These are phyloP conservation scores for Thelephora terrestris DNA, from an alignment of 1,284 basidiomycete species.

Conservation along the genomic window DNA sequence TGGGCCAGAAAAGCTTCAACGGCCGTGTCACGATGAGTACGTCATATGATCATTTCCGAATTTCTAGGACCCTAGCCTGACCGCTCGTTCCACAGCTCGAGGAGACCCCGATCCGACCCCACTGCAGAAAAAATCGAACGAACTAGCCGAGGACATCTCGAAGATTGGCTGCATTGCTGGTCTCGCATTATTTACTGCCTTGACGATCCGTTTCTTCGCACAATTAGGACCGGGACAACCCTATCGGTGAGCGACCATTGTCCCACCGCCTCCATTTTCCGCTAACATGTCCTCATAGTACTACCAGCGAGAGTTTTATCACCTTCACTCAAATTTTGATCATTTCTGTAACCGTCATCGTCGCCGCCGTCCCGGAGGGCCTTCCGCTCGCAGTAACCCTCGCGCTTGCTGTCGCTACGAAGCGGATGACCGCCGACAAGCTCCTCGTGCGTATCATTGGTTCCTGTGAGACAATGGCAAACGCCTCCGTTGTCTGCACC, in stretches of 20 bases:
- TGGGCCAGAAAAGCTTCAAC: constrained; percentile 90
- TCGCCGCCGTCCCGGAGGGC: constrained; percentile 55
- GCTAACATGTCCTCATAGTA: constrained; percentile 23
- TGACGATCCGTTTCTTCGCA: constrained; percentile 95
- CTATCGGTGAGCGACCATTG: constrained; percentile 13
- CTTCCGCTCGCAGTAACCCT: constrained; percentile 94
- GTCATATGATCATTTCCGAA: not conserved
- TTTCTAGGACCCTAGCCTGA: not conserved
- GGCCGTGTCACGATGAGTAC: constrained; percentile 93
- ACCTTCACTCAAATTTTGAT: constrained; percentile 91
- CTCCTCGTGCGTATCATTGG: constrained; percentile 94
- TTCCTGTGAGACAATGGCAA: constrained; percentile 98
- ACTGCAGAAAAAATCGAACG: constrained; percentile 89
- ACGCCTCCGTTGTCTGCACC: constrained; percentile 95
- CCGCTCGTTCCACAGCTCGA: constrained; percentile 38
- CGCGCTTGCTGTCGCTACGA: constrained; percentile 90
- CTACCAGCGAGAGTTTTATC: constrained; percentile 78
- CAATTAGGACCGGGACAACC: constrained; percentile 59
- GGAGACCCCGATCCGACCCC: constrained; percentile 83
- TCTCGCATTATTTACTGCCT: constrained; percentile 68
- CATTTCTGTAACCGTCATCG: constrained; percentile 94
- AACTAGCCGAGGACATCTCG: constrained; percentile 88
- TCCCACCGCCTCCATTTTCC: not conserved
- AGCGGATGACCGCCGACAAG: constrained; percentile 95
- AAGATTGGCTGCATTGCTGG: constrained; percentile 82